A percentile compares a stretch with the other conserved stretches of the same genome.
Evolutionary conservation across 257 asterid species (phyloP).

Genomic region (Coffea eugenioides): DNA sequence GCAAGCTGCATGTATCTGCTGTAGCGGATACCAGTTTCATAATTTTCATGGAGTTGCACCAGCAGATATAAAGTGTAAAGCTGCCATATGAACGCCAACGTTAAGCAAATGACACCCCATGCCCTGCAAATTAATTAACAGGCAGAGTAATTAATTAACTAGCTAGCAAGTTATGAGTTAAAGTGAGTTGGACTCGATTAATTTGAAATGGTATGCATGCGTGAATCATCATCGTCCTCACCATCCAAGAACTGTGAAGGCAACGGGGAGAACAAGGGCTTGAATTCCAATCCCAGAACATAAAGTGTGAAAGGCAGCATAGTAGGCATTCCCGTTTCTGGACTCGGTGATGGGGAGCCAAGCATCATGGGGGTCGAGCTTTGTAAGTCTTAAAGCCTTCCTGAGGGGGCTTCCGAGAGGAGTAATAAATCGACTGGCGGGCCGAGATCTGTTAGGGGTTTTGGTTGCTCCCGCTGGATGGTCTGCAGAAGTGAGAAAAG

Average conservation of each 20-base stretch:
- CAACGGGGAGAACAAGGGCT: conserved; percentile 84
- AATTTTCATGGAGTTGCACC: conserved; percentile 79
- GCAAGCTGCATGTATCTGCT: conserved; percentile 90
- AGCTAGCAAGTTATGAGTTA: not conserved
- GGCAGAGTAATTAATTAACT: not conserved
- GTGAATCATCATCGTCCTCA: not conserved
- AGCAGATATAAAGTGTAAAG: conserved; percentile 69
- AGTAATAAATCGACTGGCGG: conserved; percentile 61
- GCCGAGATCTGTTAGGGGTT: conserved; percentile 50
- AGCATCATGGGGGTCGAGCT: conserved; percentile 76
- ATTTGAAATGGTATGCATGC: not conserved
- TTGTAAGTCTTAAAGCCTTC: conserved; percentile 69
- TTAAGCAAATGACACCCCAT: conserved; percentile 67
- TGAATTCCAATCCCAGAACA: conserved; percentile 94
- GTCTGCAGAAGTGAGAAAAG: conserved; percentile 45
- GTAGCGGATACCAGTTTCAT: conserved; percentile 72
- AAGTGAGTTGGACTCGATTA: not conserved
- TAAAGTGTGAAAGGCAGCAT: conserved; percentile 80
- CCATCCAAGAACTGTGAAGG: conserved; percentile 97
- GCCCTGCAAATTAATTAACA: conserved; percentile 42
- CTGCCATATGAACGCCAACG: conserved; percentile 84
- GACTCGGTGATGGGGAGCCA: conserved; percentile 93
- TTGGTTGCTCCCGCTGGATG: conserved; percentile 20
- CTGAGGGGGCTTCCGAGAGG: conserved; percentile 79
- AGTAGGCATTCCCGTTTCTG: conserved; percentile 79